phyloP scores from a whole-genome alignment of 768 basidiomycete species.

The Trichaptum fuscoviolaceum region DNA sequence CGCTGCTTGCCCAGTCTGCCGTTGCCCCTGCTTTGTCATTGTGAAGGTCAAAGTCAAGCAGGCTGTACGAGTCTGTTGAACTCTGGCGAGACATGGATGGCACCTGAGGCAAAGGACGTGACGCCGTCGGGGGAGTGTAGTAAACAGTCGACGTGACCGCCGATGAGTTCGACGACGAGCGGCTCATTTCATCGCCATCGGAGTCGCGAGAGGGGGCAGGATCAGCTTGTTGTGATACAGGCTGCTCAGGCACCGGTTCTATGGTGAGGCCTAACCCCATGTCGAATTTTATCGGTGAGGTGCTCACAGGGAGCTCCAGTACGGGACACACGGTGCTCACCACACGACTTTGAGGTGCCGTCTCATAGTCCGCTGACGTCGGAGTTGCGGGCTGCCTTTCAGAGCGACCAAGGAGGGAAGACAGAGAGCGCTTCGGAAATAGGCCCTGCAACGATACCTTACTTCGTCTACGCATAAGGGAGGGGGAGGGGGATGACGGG shows the following conservation, averaged over 20 bases:
- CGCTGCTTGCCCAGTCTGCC: slow-evolving; percentile 72
- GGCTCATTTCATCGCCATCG: slow-evolving; percentile 1
- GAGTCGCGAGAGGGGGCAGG: background rate
- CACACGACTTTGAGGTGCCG: background rate
- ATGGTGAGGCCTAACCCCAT: background rate
- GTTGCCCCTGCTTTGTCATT: slow-evolving; percentile 21
- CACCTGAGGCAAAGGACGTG: slow-evolving; percentile 3
- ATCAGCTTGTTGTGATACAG: background rate
- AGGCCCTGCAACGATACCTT: background rate
- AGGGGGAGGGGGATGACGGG: too few relatives aligned
- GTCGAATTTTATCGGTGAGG: background rate
- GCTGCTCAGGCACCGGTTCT: background rate
- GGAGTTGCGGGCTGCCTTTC: background rate
- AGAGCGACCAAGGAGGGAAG: background rate
- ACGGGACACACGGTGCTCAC: background rate
- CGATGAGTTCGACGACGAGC: slow-evolving; percentile 6
- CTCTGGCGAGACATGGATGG: slow-evolving; percentile 6
- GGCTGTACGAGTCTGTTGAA: slow-evolving; percentile 8
- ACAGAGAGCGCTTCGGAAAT: background rate
- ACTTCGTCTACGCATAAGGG: background rate
- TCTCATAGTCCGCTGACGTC: background rate
- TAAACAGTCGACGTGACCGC: slow-evolving; percentile 1
- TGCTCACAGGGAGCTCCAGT: background rate
- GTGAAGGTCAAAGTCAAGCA: slow-evolving; percentile 9
- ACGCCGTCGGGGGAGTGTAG: slow-evolving; percentile 7